Percentiles rank a stretch among this genome's conserved stretches.
phyloP scores from a whole-genome alignment of 331 rosid genomes.

The Quercus lobata region DNA sequence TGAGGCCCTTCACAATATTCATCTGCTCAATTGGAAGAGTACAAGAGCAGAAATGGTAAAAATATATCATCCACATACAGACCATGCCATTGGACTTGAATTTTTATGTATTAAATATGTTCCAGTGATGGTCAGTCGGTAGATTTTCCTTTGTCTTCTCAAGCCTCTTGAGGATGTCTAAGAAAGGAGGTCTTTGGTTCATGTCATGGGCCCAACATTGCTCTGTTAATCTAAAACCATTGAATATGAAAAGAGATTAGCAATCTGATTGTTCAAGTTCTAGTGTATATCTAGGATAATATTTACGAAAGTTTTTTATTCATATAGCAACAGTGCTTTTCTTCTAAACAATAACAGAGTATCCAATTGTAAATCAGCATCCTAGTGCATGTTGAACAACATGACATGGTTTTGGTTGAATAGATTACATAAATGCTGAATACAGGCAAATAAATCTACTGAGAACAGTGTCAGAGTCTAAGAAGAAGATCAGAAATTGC shows the following conservation, averaged over 20 bases:
- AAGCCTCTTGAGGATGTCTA: constrained; percentile 88
- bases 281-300: not conserved
- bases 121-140: constrained; percentile 86
- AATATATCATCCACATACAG: constrained; percentile 25
- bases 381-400: not conserved
- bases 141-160: constrained; percentile 81
- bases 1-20: constrained; percentile 31
- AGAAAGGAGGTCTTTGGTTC: constrained; percentile 85
- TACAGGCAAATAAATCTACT: not conserved
- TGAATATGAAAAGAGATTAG: constrained; percentile 3
- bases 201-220: constrained; percentile 86
- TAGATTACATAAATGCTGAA: not conserved
- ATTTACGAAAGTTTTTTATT: not conserved
- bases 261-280: not conserved
- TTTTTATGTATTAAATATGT: constrained; percentile 49
- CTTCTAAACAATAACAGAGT: not conserved
- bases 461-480: not conserved
- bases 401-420: not conserved
- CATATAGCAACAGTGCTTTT: not conserved
- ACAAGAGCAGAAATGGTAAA: constrained; percentile 11
- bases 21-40: constrained; percentile 16
- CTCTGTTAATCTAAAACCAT: constrained; percentile 56
- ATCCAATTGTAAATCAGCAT: not conserved
- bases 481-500: not conserved
- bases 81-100: constrained; percentile 19